Percentiles rank a stretch among this genome's conserved stretches.
These are phyloP conservation scores for Luffa aegyptiaca DNA, from an alignment of 306 rosid genomes.

Conservation along the genomic window DNA sequence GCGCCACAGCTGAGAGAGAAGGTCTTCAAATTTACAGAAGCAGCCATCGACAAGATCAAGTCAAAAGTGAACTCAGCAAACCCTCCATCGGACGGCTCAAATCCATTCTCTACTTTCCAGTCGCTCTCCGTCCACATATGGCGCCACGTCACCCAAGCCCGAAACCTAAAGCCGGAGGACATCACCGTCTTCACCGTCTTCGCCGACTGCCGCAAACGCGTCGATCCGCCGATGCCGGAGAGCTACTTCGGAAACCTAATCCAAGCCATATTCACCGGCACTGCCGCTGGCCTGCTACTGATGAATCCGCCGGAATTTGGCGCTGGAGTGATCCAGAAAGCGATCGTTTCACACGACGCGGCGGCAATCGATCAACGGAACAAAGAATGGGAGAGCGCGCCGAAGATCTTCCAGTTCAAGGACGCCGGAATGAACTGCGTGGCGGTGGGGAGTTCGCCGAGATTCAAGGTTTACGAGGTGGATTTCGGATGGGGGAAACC, in stretches of 20 bases:
- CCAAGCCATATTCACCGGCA: conserved; percentile 73
- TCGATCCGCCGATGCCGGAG: conserved; percentile 83
- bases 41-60: conserved; percentile 67
- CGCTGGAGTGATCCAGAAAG: conserved; percentile 52
- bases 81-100: conserved; percentile 43
- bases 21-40: conserved; percentile 74
- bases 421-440: conserved; percentile 95
- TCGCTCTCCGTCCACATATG: conserved; percentile 72
- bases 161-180: conserved; percentile 73
- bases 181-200: conserved; percentile 87
- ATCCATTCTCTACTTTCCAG: conserved; percentile 87
- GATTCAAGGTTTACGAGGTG: conserved; percentile 85
- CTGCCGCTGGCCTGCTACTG: conserved; percentile 43
- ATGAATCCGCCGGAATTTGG: conserved; percentile 57
- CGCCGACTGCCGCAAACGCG: conserved; percentile 80
- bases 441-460: conserved; percentile 92
- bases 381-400: conserved; percentile 82
- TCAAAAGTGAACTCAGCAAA: conserved; percentile 34
- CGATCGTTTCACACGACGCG: conserved; percentile 49
- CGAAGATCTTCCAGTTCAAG: conserved; percentile 74
- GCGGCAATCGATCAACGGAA: conserved; percentile 51
- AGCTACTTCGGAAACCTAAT: conserved; percentile 81
- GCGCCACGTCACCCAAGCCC: conserved; percentile 78
- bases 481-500: conserved; percentile 91
- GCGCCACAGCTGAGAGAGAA: conserved; percentile 42